Evolutionary conservation across 2,329 filamentous ascomycete genomes (phyloP), one percentile per base, ranked within the genome.

Genomic region (Aspergillus brasiliensis): DNA sequence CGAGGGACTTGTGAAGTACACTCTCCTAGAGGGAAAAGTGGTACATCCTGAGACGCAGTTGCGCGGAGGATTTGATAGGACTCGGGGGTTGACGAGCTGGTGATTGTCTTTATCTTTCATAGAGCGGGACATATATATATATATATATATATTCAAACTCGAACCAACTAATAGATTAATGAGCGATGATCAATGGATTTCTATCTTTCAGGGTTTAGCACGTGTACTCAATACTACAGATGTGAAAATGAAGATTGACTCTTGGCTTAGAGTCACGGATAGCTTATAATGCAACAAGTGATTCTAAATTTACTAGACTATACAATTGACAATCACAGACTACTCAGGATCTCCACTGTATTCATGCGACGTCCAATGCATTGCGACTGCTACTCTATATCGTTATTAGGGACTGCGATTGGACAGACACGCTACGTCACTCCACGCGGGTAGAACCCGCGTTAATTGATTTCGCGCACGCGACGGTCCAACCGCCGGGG

Each of bases 1-100:
- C 67, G 91, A 96, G 81, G 95, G 93, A 44, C 84, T 97, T 61
- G 86, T 97, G 21, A 85, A 87, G 69, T 96, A 91, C 73, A 97
- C 93, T 0, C 82, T 97, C 3, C 74, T 97, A 68, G 87, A 94
- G 77, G 94, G 94, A 8, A 96, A 96, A 78, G 87, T 97, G 19
- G 88, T 97, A 53, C 93, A 96, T 81, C 91, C 91, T 0, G 90
- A 90, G 71, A 84, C 83, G 44, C 91, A 97, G 80, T 77, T 97
- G 63, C 80, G 93, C 61, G 93, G 91, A 11, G 93, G 93, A 0
- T 96, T 97, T 75, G 91, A 97, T 78, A 82, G 91, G 48, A 79
- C 78, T 47, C 90, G 82, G 71, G 89, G 90, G 6, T 60, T 96
- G 67, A 86, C 91, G 72, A 96, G 92, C 62, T 77, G 75, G 75